phyloP scores from a whole-genome alignment of 2,329 filamentous ascomycete species.

The Xylaria sp. region DNA sequence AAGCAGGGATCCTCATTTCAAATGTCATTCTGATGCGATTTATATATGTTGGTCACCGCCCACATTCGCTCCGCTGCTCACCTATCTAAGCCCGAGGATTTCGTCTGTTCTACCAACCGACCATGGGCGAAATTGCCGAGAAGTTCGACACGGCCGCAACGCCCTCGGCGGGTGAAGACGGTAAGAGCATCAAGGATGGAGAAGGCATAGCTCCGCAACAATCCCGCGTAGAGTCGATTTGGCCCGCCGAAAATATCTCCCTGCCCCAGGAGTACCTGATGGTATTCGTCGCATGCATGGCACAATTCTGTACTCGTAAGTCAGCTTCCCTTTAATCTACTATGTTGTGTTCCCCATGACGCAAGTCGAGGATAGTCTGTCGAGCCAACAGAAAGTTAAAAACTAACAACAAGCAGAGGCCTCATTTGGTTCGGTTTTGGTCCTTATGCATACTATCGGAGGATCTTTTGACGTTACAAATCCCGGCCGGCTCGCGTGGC shows the following conservation, averaged over 20 bases:
- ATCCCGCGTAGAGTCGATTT: constrained; percentile 27
- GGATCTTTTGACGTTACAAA: constrained; percentile 46
- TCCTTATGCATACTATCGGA: constrained; percentile 49
- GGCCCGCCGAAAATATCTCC: constrained; percentile 29
- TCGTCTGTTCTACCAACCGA: neutral
- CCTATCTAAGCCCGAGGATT: neutral
- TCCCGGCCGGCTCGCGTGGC: constrained; percentile 50
- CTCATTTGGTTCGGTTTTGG: constrained; percentile 21
- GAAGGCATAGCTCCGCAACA: constrained; percentile 22
- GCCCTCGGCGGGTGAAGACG: neutral
- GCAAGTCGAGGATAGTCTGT: neutral
- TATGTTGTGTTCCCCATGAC: no score
- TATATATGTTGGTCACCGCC: constrained; percentile 1
- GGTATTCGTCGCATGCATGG: constrained; percentile 31
- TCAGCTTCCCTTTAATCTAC: neutral
- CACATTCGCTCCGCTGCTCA: neutral
- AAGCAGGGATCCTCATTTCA: constrained; percentile 20
- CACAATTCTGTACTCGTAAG: constrained; percentile 33
- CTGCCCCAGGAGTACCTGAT: constrained; percentile 20
- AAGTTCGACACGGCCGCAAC: constrained; percentile 2
- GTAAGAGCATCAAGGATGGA: constrained; percentile 12
- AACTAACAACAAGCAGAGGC: constrained; percentile 21
- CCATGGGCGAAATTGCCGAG: neutral
- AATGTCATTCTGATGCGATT: constrained; percentile 10
- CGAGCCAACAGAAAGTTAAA: neutral